Conservation (phyloP, 208 protist species). For the Spongospora subterranea region DNA sequence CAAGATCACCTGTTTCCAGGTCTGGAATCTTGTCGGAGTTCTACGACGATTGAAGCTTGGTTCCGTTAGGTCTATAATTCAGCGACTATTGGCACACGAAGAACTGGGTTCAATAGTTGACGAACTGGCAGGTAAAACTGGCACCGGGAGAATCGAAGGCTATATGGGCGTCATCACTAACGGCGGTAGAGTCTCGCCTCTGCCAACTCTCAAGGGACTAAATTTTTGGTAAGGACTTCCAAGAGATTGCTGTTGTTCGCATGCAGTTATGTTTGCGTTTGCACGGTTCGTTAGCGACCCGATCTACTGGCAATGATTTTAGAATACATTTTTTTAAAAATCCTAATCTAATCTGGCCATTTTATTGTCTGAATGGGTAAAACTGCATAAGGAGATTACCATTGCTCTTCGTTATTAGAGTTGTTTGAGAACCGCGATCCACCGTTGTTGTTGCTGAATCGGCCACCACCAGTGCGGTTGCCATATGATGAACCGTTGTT, state of each 20-base stretch:
- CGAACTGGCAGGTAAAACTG: background rate
- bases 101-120: slow-evolving; percentile 11
- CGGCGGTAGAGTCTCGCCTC: background rate
- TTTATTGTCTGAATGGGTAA: background rate
- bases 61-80: background rate
- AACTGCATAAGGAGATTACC: background rate
- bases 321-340: background rate
- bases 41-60: background rate
- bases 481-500: too few relatives aligned
- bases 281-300: slow-evolving; percentile 26
- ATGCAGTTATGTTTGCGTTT: slow-evolving; percentile 24
- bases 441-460: too few relatives aligned
- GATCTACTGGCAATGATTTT: background rate
- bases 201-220: background rate
- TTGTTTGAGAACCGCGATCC: background rate
- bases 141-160: background rate
- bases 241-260: slow-evolving; percentile 36
- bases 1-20: background rate
- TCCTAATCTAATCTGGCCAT: background rate
- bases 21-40: background rate
- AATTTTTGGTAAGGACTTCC: background rate
- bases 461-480: too few relatives aligned
- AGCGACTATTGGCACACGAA: background rate
- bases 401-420: background rate
- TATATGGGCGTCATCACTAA: slow-evolving; percentile 43